Conservation (phyloP, 2,329 filamentous ascomycete species). For the Penicillium expansum region DNA sequence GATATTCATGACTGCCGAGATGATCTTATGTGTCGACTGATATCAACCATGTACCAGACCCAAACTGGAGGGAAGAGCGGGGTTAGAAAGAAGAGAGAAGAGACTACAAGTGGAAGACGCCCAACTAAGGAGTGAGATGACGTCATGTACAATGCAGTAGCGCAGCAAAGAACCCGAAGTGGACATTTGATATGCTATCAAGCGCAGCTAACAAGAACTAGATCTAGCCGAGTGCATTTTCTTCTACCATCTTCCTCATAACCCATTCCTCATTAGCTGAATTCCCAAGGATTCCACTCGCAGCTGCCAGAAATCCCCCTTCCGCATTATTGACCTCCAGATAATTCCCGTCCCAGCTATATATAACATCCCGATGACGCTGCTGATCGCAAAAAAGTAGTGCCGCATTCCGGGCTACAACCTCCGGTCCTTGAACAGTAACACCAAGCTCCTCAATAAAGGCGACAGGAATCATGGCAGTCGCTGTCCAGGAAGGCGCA, state of each 20-base stretch:
- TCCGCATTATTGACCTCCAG: constrained; percentile 53
- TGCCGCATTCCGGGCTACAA: constrained; percentile 51
- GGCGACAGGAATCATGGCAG: constrained; percentile 47
- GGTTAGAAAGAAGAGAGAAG: too few species aligned
- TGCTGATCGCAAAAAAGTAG: constrained; percentile 51
- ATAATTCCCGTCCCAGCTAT: constrained; percentile 49
- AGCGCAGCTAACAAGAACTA: neutral
- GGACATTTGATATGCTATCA: neutral
- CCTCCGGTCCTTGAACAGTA: constrained; percentile 44
- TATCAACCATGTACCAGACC: too few species aligned
- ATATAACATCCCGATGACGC: constrained; percentile 54
- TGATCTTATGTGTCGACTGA: too few species aligned
- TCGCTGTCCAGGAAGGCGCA: constrained; percentile 56
- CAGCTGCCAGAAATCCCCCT: constrained; percentile 17
- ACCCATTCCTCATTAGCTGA: constrained; percentile 12
- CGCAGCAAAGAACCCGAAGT: neutral
- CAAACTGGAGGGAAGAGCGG: too few species aligned
- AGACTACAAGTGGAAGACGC: neutral
- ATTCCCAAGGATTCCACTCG: constrained; percentile 7
- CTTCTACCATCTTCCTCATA: neutral
- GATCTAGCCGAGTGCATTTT: neutral
- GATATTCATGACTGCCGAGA: too few species aligned
- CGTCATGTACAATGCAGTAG: neutral
- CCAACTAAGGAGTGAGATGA: neutral
- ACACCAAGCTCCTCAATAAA: constrained; percentile 14